A percentile compares a stretch with the other conserved stretches of the same genome.
Conservation (phyloP, 208 protist species). For the Crithidia bombi region DNA sequence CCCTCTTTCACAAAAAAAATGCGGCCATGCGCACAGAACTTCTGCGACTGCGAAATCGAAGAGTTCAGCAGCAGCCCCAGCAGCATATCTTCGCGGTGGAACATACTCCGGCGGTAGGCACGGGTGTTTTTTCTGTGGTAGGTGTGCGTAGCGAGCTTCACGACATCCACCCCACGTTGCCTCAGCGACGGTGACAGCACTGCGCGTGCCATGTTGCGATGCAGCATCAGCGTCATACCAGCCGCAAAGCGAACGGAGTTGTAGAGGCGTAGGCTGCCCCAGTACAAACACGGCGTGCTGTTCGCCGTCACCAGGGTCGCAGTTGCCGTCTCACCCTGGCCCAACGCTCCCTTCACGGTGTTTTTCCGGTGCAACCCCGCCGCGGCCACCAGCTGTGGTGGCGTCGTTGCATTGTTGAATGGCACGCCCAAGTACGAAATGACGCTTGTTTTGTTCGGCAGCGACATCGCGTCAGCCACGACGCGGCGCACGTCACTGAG, state of each 20-base stretch:
- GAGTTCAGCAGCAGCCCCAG: neutral
- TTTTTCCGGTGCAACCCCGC: too few species aligned
- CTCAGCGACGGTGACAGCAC: neutral
- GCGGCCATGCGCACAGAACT: neutral
- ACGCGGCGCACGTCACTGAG: conserved; percentile 36
- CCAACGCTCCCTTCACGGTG: too few species aligned
- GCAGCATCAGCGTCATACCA: conserved; percentile 7
- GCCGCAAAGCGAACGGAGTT: neutral
- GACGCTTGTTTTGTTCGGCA: neutral
- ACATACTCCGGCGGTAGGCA: neutral
- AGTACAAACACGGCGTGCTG: conserved; percentile 3
- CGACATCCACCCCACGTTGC: neutral
- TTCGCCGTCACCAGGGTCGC: neutral
- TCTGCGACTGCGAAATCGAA: neutral
- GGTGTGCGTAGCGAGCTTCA: neutral
- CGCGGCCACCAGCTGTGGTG: too few species aligned
- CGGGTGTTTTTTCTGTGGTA: neutral
- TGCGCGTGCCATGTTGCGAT: neutral
- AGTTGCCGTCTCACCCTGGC: too few species aligned
- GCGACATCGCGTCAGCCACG: neutral
- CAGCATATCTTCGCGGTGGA: conserved; percentile 12
- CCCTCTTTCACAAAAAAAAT: neutral
- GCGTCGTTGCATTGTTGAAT: neutral
- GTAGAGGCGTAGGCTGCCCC: conserved; percentile 6
- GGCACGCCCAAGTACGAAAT: neutral